Evolutionary conservation across 148 eudicot genomes (phyloP), one percentile per base, ranked within the genome.

Genomic region (Cornus kousa): DNA sequence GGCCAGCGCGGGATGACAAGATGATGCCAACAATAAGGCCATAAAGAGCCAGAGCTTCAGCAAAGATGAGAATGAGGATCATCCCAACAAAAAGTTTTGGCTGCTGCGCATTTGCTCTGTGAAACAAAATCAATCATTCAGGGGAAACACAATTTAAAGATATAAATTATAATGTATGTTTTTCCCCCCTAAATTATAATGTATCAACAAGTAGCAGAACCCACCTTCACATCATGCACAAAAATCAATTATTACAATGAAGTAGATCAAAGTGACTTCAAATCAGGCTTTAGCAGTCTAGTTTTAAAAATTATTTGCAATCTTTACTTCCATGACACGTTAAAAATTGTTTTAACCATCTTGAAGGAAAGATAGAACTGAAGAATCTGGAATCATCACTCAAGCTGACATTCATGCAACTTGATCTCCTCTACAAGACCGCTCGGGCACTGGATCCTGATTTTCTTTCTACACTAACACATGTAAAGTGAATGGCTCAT

Each of bases 51-150:
- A 85, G 72, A 24, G 88, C 87, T 85, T 85, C 87, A 40, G 87
- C 87, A 77, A 85, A 85, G 72, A 85, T 85, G 72, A 85, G 87
- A 77, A 85, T 85, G 55, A 85, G 87, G 68, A 85, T 85, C 87
- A 85, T 85, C 20, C 88, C 88, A 53, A 83, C 86, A 32, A 86
- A 86, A 80, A 86, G 88, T 72, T 86, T 83, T 11, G 86, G 88
- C 80, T 86, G 88, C 39, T 86, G 88, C 50, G 88, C 88, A 31
- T 86, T 83, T 13, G 88, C 88, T 79, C 88, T 86, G 82, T 55
- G 70, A 70, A 80, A 68, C 17, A 83, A 43, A 59, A 81, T n/a
- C 72, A 48, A 11, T 33, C 10, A 76, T 13, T 16, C 33, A 48
- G 46, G 46, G 48, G 5, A 23, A 66, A 66, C 65, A 17, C 23